Evolutionary conservation across 148 eudicot genomes (phyloP).

Genomic region (Cornus florida): DNA sequence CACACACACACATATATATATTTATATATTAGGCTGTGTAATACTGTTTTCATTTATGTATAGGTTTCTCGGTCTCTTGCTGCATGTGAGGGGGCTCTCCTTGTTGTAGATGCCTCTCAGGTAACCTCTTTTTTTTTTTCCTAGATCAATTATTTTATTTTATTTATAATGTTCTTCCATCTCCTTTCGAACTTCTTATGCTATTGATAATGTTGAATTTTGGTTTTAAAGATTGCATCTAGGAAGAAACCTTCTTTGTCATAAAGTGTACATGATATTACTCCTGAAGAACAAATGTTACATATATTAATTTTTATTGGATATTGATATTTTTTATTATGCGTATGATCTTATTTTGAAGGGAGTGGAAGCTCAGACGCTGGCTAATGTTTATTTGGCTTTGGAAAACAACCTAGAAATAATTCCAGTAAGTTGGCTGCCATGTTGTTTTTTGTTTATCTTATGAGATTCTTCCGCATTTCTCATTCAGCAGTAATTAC

Average conservation of each 20-base stretch:
- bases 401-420: constrained; percentile 93
- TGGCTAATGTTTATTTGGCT: constrained; percentile 96
- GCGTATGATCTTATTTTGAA: constrained; percentile 28
- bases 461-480: not conserved
- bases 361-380: constrained; percentile 99
- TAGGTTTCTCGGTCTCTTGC: constrained; percentile 99
- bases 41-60: constrained; percentile 5
- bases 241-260: not conserved
- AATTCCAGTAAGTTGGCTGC: constrained; percentile 69
- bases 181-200: not conserved
- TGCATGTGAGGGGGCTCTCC: constrained; percentile 99
- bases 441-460: not conserved
- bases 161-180: constrained; percentile 4
- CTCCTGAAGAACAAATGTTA: not conserved
- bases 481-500: not conserved
- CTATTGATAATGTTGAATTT: not conserved
- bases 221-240: not conserved
- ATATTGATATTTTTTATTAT: not conserved
- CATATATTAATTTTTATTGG: not conserved
- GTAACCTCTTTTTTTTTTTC: constrained; percentile 22
- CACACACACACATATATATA: too few relatives aligned
- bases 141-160: not conserved
- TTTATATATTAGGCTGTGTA: not conserved
- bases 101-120: constrained; percentile 94
- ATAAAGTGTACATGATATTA: not conserved